A percentile compares a stretch with the other conserved stretches of the same genome.
Evolutionary conservation across 2,329 filamentous ascomycete genomes (phyloP).

Genomic region (Venturiaceae sp.): DNA sequence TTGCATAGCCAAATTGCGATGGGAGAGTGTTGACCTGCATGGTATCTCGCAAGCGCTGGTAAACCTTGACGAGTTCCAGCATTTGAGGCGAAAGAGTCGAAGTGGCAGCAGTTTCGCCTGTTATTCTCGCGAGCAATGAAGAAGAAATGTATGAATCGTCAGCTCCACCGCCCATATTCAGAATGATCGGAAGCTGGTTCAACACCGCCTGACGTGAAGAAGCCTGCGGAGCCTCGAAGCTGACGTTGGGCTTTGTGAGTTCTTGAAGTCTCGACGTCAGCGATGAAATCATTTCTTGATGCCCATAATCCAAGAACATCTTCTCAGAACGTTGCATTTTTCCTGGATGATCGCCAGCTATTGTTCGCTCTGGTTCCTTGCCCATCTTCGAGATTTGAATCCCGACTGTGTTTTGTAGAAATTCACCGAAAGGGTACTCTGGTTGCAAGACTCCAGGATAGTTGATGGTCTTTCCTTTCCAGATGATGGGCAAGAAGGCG

Average conservation of each 20-base stretch:
- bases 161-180: background rate
- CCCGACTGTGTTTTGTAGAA: conserved; percentile 52
- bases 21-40: conserved; percentile 40
- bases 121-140: background rate
- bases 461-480: conserved; percentile 83
- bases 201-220: background rate
- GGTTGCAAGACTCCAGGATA: conserved; percentile 61
- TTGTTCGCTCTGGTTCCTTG: conserved; percentile 29
- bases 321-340: conserved; percentile 31
- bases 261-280: conserved; percentile 32
- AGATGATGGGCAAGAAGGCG: conserved; percentile 86
- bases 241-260: conserved; percentile 11
- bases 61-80: conserved; percentile 43
- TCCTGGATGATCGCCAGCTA: conserved; percentile 10
- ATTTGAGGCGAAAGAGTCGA: conserved; percentile 18
- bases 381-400: conserved; percentile 37
- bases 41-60: conserved; percentile 46
- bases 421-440: conserved; percentile 55
- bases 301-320: conserved; percentile 41
- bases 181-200: background rate
- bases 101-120: conserved; percentile 11
- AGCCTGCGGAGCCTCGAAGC: background rate
- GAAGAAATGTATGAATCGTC: conserved; percentile 2
- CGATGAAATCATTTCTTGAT: conserved; percentile 38
- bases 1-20: conserved; percentile 34